Evolutionary conservation across 768 basidiomycete genomes (phyloP).

Genomic region (Trametes meyenii): DNA sequence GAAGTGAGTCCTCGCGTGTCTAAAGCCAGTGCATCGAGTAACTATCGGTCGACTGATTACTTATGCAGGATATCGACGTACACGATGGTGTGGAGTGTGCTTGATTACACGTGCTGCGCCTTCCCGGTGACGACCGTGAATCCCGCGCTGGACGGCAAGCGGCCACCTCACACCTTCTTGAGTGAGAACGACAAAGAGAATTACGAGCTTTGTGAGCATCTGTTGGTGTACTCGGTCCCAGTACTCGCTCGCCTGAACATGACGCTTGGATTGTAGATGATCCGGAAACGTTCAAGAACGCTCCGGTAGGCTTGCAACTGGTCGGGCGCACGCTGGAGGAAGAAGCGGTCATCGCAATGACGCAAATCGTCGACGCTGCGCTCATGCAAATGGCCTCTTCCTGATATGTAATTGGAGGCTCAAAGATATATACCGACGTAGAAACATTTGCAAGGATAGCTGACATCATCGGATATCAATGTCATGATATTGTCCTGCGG

Average conservation of each 20-base stretch:
- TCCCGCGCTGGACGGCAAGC: conserved; percentile 51
- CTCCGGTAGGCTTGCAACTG: conserved; percentile 67
- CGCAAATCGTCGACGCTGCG: conserved; percentile 63
- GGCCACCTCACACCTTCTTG: conserved; percentile 50
- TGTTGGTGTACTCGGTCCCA: not conserved
- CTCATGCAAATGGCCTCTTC: conserved; percentile 36
- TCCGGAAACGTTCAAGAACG: conserved; percentile 55
- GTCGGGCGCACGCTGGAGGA: conserved; percentile 74
- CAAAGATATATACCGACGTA: not conserved
- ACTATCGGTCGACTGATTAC: not conserved
- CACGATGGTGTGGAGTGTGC: conserved; percentile 65
- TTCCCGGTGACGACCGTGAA: conserved; percentile 71
- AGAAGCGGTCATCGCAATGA: conserved; percentile 71
- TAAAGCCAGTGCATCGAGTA: not conserved
- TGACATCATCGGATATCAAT: too few species aligned
- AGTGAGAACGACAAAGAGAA: conserved; percentile 48
- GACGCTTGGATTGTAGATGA: conserved; percentile 42
- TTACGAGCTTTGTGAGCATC: conserved; percentile 55
- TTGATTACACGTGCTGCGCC: conserved; percentile 65
- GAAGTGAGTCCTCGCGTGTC: conserved; percentile 39
- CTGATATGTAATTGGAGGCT: not conserved
- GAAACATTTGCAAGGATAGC: not conserved
- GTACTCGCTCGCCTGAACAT: not conserved
- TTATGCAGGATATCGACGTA: conserved; percentile 48
- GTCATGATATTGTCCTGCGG: too few species aligned